Percentiles rank a stretch among this genome's conserved stretches.
phyloP scores from a whole-genome alignment of 176 grass and related monocot genomes.

The Musa itinerans region DNA sequence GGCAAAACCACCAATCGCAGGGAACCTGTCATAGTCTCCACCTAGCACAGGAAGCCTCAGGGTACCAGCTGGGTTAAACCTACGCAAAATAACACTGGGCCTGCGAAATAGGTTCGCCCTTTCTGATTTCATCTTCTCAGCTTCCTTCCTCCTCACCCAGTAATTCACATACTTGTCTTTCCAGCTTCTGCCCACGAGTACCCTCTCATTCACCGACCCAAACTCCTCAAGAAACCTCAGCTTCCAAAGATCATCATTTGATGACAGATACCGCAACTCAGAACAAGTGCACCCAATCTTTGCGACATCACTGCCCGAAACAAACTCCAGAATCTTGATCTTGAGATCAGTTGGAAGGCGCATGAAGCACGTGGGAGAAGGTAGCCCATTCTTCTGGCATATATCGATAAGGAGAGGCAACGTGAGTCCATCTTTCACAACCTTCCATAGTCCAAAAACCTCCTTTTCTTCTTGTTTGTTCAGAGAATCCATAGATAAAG shows the following conservation, averaged over 20 bases:
- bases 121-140: slow-evolving; percentile 21
- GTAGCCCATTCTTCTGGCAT: slow-evolving; percentile 39
- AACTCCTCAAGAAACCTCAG: slow-evolving; percentile 35
- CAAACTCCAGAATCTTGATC: slow-evolving; percentile 45
- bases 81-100: slow-evolving; percentile 17
- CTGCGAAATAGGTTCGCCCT: slow-evolving; percentile 7
- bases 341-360: slow-evolving; percentile 55
- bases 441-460: slow-evolving; percentile 50
- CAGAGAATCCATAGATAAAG: slow-evolving; percentile 41
- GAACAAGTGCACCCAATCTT: slow-evolving; percentile 54
- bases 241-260: slow-evolving; percentile 73
- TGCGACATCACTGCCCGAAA: slow-evolving; percentile 38
- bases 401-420: slow-evolving; percentile 63
- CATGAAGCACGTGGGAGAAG: slow-evolving; percentile 72
- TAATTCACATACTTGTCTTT: slow-evolving; percentile 33
- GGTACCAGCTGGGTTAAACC: slow-evolving; percentile 22
- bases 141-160: slow-evolving; percentile 24
- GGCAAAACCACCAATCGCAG: slow-evolving; percentile 25
- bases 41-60: slow-evolving; percentile 28
- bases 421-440: slow-evolving; percentile 55
- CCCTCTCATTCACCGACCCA: slow-evolving; percentile 14
- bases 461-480: slow-evolving; percentile 27
- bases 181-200: slow-evolving; percentile 14
- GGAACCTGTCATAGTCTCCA: slow-evolving; percentile 36
- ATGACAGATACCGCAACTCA: slow-evolving; percentile 55